These are phyloP conservation scores for Sarcocystis neurona DNA, from an alignment of 169 alveolate species.

Conservation along the genomic window DNA sequence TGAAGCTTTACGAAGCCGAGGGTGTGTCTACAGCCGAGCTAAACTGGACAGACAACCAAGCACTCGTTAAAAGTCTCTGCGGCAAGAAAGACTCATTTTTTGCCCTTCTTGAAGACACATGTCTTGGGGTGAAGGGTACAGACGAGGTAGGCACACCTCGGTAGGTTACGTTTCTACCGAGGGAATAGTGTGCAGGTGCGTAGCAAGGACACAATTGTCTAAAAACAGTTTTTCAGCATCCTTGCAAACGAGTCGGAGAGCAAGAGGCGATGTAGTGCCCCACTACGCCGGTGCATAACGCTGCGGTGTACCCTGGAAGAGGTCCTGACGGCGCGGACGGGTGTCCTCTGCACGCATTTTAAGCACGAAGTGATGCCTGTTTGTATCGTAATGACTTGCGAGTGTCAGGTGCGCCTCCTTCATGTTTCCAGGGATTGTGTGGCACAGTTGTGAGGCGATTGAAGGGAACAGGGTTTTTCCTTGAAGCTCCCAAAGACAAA, in stretches of 20 bases:
- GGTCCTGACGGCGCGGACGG: too few relatives aligned
- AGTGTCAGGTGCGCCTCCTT: not conserved
- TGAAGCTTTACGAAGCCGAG: conserved; percentile 79
- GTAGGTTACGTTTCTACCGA: too few relatives aligned
- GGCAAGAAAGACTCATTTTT: conserved; percentile 76
- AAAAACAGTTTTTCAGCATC: too few relatives aligned
- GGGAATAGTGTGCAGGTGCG: too few relatives aligned
- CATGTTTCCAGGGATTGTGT: conserved; percentile 69
- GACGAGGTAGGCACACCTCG: conserved; percentile 55
- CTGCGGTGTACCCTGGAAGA: too few relatives aligned
- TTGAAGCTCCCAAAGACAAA: conserved; percentile 78
- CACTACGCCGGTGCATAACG: too few relatives aligned
- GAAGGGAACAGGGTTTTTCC: conserved; percentile 20
- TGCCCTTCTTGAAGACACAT: conserved; percentile 85
- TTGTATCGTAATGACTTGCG: too few relatives aligned
- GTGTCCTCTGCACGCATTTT: too few relatives aligned
- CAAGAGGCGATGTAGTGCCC: too few relatives aligned
- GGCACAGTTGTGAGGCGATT: conserved; percentile 66
- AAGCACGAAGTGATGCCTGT: too few relatives aligned
- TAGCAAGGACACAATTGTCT: too few relatives aligned
- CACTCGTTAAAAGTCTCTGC: conserved; percentile 39
- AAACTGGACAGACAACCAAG: conserved; percentile 76
- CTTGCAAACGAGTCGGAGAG: too few relatives aligned
- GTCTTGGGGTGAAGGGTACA: conserved; percentile 87
- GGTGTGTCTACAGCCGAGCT: conserved; percentile 85